Evolutionary conservation across 495 filamentous ascomycete species (phyloP), one percentile per base, ranked within the genome.

Genomic region (Aspergillus baeticus): DNA sequence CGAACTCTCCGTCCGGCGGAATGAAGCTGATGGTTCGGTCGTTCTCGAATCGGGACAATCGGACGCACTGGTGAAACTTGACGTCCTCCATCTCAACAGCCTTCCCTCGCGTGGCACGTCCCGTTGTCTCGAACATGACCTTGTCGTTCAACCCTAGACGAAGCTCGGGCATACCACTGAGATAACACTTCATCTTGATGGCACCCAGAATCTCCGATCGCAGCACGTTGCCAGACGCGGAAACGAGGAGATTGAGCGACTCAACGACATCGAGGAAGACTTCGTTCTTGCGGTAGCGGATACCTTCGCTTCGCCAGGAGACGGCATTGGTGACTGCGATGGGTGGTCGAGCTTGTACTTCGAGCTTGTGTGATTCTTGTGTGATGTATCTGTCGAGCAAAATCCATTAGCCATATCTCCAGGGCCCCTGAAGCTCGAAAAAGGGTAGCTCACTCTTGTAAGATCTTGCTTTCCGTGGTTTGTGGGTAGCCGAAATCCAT

Each of bases 401-500:
- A 21, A 23, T 14, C 15, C 7, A 34, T 18, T 14, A 53, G 38
- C 23, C 10, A 34, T 43, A 35, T 10, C 13, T 2, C 23, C 21
- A 10, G 11, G 11, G 14, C n/a, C 2, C 4, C 17, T n/a, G 14
- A 1, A 18, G 6, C 7, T 5, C 7, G 20, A 31, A 47, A 23
- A n/a, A 31, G 22, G 18, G 35, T 5, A 31, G 20, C 75, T 59
- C 77, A 90, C 80, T 99, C 95, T 77, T 98, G 95, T 57, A 99
- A 78, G 69, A 99, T 99, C 82, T 99, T 99, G 75, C 83, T 91
- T 74, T 99, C 95, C 50, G 95, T 99, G 18, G 95, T 99, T 73
- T 99, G 95, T 15, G 95, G 95, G 72, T 99, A 96, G 46, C 95
- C 95, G 77, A 98, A 99, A 72, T 99, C 95, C 95, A 99, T 99